A percentile compares a stretch with the other conserved stretches of the same genome.
phyloP scores from a whole-genome alignment of 257 asterid species.

The Penstemon eatonii region DNA sequence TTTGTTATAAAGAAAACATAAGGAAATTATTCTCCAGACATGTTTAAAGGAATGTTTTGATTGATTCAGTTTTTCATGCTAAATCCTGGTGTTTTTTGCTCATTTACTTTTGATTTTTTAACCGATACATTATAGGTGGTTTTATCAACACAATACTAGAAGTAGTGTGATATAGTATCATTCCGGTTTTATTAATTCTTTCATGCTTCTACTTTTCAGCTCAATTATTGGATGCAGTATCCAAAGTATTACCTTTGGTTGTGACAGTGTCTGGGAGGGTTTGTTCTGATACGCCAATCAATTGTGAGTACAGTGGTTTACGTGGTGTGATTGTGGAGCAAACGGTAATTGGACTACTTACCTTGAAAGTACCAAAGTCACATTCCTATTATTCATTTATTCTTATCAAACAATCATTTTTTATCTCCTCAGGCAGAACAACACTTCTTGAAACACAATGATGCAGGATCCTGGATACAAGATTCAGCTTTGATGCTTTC shows the following conservation, averaged over 20 bases:
- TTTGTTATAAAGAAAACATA: neutral
- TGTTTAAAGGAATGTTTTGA: neutral
- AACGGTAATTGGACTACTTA: conserved; percentile 57
- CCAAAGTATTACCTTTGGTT: conserved; percentile 82
- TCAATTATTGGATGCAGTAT: conserved; percentile 78
- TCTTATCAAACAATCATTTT: conserved; percentile 10
- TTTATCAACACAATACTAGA: too few relatives aligned
- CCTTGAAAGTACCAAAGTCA: neutral
- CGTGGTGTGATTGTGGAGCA: conserved; percentile 98
- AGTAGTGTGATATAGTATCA: neutral
- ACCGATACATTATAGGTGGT: neutral
- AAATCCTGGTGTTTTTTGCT: neutral
- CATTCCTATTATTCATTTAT: neutral
- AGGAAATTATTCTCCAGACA: conserved; percentile 1
- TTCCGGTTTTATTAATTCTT: neutral
- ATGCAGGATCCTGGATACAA: conserved; percentile 99
- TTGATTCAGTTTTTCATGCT: neutral
- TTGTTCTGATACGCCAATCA: conserved; percentile 87
- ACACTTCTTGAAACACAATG: conserved; percentile 95
- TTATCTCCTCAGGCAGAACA: conserved; percentile 77
- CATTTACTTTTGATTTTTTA: neutral
- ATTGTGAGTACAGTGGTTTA: conserved; percentile 86
- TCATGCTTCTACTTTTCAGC: conserved; percentile 46
- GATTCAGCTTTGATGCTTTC: conserved; percentile 98
- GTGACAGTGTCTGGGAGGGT: conserved; percentile 94